Evolutionary conservation across 2,329 filamentous ascomycete genomes (phyloP), one percentile per base, ranked within the genome.

Genomic region (Rutstroemia sp.): DNA sequence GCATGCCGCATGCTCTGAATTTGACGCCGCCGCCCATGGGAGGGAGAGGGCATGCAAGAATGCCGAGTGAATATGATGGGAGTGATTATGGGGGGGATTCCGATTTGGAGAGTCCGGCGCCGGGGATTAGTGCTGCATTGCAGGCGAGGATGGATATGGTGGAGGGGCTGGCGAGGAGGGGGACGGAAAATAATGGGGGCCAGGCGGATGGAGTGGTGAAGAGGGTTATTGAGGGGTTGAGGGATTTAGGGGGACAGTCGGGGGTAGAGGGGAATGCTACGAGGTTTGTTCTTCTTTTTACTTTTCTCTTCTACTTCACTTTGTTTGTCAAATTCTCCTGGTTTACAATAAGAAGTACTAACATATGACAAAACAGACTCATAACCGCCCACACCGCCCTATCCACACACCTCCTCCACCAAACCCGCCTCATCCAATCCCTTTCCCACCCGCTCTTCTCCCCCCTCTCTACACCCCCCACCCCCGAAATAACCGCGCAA

Each of bases 321-420:
- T 17, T 5, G 30, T 47, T 2, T 8, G 2, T n/a, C 3, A 2
- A 19, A 16, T 25, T 45, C 9, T 14, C n/a, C 42, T 23, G 12
- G 17, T 21, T 21, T 6, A 5, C 25, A 4, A 23, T 45, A 45
- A 21, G 19, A 16, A 45, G 7, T 3, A 7, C 59, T 64, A 49
- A 65, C 45, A 39, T 30, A 23, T 45, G 10, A 23, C 4, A 8
- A 42, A 17, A 1, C 64, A 91, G 87, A 66, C 74, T 90, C 61
- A 88, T 88, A 68, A 90, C 87, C 45, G 84, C 87, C 36, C 86
- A 90, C 69, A 82, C 86, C 27, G 86, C 87, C 14, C 74, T 91
- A 49, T 84, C 87, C 48, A 87, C 87, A 19, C 87, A 94, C 67
- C 75, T 92, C 46, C 78, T 79, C 14, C 84, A 90, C 70, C 88